Evolutionary conservation across 768 basidiomycete species (phyloP).

Genomic region (Russula lepida): DNA sequence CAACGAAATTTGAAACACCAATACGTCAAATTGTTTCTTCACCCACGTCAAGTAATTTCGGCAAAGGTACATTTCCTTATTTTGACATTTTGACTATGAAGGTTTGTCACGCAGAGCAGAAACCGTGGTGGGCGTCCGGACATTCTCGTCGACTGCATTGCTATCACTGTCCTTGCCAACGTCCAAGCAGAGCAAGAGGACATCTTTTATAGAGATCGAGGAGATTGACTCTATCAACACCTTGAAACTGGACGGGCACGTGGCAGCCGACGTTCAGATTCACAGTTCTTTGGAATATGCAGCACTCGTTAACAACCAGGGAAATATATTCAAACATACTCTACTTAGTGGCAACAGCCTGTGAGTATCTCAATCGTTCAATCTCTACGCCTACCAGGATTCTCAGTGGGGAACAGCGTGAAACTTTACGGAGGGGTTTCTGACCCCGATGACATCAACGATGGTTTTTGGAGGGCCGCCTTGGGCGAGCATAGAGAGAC

Average conservation of each 20-base stretch:
- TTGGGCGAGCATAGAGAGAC: slow-evolving; percentile 29
- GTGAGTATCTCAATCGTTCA: background rate
- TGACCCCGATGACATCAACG: slow-evolving; percentile 9
- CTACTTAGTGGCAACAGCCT: background rate
- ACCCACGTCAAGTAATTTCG: background rate
- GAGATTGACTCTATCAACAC: slow-evolving; percentile 23
- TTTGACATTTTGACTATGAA: slow-evolving; percentile 17
- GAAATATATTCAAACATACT: slow-evolving; percentile 5
- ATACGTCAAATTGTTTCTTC: slow-evolving; percentile 48
- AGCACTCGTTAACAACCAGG: slow-evolving; percentile 5
- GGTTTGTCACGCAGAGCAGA: slow-evolving; percentile 11
- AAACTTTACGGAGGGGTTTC: slow-evolving; percentile 8
- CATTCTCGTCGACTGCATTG: slow-evolving; percentile 32
- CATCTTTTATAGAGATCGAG: background rate
- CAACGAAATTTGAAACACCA: slow-evolving; percentile 51
- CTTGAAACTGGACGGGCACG: slow-evolving; percentile 34
- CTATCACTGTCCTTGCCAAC: background rate
- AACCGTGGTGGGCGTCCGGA: slow-evolving; percentile 37
- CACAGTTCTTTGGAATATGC: slow-evolving; percentile 12
- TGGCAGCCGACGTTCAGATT: slow-evolving; percentile 42
- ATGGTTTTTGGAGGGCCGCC: slow-evolving; percentile 48
- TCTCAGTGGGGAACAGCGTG: slow-evolving; percentile 1
- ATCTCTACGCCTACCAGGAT: background rate
- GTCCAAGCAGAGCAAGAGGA: background rate
- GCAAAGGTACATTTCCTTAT: background rate